Conservation (phyloP, 176 grass and related monocot genomes). For the Dactylis glomerata region DNA sequence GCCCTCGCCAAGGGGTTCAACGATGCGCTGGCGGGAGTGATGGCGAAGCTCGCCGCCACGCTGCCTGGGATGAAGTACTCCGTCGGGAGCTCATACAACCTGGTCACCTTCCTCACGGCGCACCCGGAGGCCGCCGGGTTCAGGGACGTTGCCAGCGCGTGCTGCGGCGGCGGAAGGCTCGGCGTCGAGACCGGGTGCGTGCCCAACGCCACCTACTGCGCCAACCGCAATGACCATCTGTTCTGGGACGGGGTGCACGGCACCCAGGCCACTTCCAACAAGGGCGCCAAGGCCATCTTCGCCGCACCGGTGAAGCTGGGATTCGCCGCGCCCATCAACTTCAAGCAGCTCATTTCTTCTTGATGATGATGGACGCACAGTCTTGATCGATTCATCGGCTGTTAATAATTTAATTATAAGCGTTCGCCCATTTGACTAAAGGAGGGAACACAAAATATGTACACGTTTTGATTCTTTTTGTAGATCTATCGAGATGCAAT, state of each 20-base stretch:
- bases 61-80: conserved; percentile 45
- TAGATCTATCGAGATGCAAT: background rate
- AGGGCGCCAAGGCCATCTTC: conserved; percentile 43
- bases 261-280: conserved; percentile 47
- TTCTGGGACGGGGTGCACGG: conserved; percentile 60
- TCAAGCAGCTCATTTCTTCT: conserved; percentile 47
- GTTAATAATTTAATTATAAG: background rate
- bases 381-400: background rate
- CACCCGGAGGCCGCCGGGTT: conserved; percentile 28
- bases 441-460: background rate
- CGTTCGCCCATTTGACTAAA: background rate
- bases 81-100: conserved; percentile 49
- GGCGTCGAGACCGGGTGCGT: conserved; percentile 34
- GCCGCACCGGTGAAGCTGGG: conserved; percentile 25
- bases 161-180: conserved; percentile 52
- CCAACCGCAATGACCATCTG: conserved; percentile 21
- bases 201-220: conserved; percentile 56
- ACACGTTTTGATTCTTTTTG: background rate
- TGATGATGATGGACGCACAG: background rate
- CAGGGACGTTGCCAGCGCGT: conserved; percentile 43
- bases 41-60: conserved; percentile 27
- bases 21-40: conserved; percentile 15
- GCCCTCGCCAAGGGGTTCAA: conserved; percentile 49
- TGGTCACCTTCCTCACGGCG: conserved; percentile 32
- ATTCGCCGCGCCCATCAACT: conserved; percentile 48